Evolutionary conservation across 1,139 yeast species (phyloP), one percentile per base, ranked within the genome.

Genomic region (Lizanozyma gosingica): DNA sequence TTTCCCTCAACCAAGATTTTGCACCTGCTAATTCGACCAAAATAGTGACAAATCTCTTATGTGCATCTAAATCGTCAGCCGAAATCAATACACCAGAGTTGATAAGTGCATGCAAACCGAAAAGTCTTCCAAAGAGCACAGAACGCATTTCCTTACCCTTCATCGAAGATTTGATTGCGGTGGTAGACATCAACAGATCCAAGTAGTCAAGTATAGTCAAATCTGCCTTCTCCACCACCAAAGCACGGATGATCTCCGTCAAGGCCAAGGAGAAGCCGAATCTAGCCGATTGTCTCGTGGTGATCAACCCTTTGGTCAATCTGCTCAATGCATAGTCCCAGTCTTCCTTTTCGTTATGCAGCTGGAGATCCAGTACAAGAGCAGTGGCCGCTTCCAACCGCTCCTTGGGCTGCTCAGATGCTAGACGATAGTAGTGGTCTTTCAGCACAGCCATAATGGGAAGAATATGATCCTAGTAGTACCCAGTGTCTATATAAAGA

Each of bases 201-300:
- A 82, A 61, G 46, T 69, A 76, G 17, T 66, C 51, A 1, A 48
- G 44, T 4, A 65, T 50, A 1, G 66, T 51, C 39, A 66, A 49
- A 3, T 65, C 63, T 14, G 49, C 50, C 1, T 50, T 37, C 14
- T 56, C 55, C 4, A 57, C 51, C 4, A 67, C 54, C n/a, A 73
- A 59, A 40, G 76, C 65, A 17, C 82, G 69, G 17, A 80, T 63
- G 1, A 87, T 67, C 57, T 92, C 97, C 1, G 92, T 78, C 37
- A 92, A 64, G 35, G 96, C 94, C 74, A 87, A 77, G 2, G 95
- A 85, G 52, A 83, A 90, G 2, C 98, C 98, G 35, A 85, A 63
- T 43, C 97, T 67, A 1, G 96, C 94, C 38, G 88, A 73, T 36
- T 85, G 95, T 53, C 94, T 75, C 15, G 88, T 75, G 11, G 95